Evolutionary conservation across 768 basidiomycete species (phyloP), one percentile per base, ranked within the genome.

Genomic region (Lanmaoa rubissima): DNA sequence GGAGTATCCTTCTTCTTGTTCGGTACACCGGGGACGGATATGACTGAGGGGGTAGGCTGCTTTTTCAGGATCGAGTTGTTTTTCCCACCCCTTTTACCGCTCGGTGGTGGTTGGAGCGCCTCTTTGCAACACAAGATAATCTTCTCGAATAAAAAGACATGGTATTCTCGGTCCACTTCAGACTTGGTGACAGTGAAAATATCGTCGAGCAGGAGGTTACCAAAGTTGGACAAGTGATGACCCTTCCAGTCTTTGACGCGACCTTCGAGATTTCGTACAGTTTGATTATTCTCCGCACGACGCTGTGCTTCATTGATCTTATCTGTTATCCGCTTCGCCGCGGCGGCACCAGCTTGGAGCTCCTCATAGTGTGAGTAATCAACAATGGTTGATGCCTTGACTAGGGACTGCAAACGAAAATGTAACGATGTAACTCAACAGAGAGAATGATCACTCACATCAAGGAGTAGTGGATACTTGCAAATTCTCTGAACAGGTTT

Each of bases 211-310:
- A 96, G 81, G 52, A 99, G 88, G 63, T 92, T 86, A 58, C 97
- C 97, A 61, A 99, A 98, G 71, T 94, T 91, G 63, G 86, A 86
- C 39, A 98, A 81, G 64, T 96, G 92, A 72, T 99, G 97, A 12
- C 96, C 96, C 72, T 98, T 98, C 97, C 97, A 99, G 71, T 99
- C 97, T 61, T 95, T 93, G 46, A 99, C 94, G 44, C 97, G 87
- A 31, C 78, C 77, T 59, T 87, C 80, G 9, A 99, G 83, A 64
- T 88, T 90, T 72, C 89, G 85, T 54, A 97, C 94, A 5, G 94
- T 97, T 64, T 87, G 88, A 42, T 87, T 78, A 65, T 99, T 98
- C 76, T 98, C 92, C 48, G 91, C 86, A 48, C 91, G 85, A 48
- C 97, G 84, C 71, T 94, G 87, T 26, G 92, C 90, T 73, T 98